phyloP scores from a whole-genome alignment of 495 filamentous ascomycete species.

The Opeltia flavorubescens region DNA sequence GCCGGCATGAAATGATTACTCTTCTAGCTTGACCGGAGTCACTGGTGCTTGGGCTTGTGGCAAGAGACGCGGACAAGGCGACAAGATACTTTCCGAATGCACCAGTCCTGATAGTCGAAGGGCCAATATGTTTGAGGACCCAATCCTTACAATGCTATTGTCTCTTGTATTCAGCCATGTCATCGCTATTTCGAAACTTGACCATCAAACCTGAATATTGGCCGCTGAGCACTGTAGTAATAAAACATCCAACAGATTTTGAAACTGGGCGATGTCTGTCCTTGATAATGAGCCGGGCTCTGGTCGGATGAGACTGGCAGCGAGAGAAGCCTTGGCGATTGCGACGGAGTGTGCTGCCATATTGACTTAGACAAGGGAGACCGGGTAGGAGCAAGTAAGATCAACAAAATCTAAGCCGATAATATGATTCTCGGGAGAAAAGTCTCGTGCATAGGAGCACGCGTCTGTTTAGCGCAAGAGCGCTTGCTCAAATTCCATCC shows the following conservation, averaged over 20 bases:
- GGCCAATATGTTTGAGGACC: conserved; percentile 57
- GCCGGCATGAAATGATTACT: conserved; percentile 39
- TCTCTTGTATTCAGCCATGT: conserved; percentile 39
- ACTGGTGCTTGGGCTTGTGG: not conserved
- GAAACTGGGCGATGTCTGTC: conserved; percentile 60
- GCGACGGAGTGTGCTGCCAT: conserved; percentile 47
- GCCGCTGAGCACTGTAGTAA: conserved; percentile 60
- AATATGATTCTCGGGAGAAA: no score
- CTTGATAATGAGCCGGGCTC: conserved; percentile 57
- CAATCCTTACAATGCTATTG: conserved; percentile 75
- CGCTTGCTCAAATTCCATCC: no score
- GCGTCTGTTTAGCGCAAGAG: no score
- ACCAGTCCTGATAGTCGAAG: conserved; percentile 49
- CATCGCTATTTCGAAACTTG: conserved; percentile 35
- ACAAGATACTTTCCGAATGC: conserved; percentile 66
- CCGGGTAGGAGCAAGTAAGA: no score
- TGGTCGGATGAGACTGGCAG: conserved; percentile 58
- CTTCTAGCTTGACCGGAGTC: not conserved
- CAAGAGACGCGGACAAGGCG: conserved; percentile 49
- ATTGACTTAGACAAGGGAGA: not conserved
- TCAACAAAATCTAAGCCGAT: not conserved
- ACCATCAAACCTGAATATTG: conserved; percentile 92
- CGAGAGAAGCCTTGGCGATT: conserved; percentile 69
- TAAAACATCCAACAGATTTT: conserved; percentile 49
- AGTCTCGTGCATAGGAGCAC: no score